A percentile compares a stretch with the other conserved stretches of the same genome.
Conservation (phyloP, 2,329 filamentous ascomycete genomes). For the Aureobasidium sp. region DNA sequence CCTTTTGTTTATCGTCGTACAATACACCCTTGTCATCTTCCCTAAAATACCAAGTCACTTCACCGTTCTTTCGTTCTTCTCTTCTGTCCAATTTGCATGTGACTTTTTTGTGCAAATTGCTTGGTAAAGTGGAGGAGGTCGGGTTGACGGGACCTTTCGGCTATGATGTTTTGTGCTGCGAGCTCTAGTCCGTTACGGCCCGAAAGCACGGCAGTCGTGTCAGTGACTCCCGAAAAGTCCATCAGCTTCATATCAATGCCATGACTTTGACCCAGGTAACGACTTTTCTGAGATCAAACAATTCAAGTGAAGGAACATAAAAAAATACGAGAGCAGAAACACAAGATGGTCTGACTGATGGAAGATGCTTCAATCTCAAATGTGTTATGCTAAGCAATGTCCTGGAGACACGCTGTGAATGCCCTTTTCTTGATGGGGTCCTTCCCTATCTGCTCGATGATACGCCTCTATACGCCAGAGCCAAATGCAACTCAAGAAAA, state of each 20-base stretch:
- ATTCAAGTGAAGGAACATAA: neutral
- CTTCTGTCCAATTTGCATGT: neutral
- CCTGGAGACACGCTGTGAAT: neutral
- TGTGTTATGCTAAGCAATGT: neutral
- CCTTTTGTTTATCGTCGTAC: neutral
- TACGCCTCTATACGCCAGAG: constrained; percentile 1
- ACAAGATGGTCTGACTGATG: neutral
- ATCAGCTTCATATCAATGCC: neutral
- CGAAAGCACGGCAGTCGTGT: neutral
- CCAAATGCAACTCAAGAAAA: neutral
- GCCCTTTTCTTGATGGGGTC: neutral
- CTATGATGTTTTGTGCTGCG: neutral
- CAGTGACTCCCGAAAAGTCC: neutral
- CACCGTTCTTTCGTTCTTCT: neutral
- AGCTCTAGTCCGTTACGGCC: neutral
- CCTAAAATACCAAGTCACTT: neutral
- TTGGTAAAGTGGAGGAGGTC: constrained; percentile 8
- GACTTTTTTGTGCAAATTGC: neutral
- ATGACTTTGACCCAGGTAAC: no score
- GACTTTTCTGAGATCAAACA: neutral
- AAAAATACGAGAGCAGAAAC: neutral
- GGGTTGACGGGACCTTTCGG: constrained; percentile 1
- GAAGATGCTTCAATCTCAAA: neutral
- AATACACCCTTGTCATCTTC: neutral
- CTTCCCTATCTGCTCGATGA: neutral